Evolutionary conservation across 2,329 filamentous ascomycete species (phyloP), one percentile per base, ranked within the genome.

Genomic region (Penicillium sp.): DNA sequence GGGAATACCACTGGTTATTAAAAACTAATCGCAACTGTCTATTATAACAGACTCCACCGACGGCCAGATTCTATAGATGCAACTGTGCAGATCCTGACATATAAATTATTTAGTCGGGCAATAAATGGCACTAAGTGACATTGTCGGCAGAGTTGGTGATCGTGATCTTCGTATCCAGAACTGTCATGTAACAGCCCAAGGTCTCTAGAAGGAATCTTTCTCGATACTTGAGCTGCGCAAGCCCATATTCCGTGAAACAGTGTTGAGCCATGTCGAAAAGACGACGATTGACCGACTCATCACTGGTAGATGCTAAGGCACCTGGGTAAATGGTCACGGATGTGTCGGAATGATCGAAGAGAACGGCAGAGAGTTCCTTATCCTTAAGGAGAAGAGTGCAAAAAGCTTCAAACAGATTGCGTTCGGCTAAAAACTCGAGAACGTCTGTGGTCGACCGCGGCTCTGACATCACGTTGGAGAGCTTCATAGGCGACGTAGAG

Each of bases 121-220:
- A n/a, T n/a, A n/a, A n/a, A n/a, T n/a, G n/a, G n/a, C n/a, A n/a
- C n/a, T n/a, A n/a, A n/a, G n/a, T n/a, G n/a, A n/a, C n/a, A n/a
- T n/a, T n/a, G n/a, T n/a, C n/a, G n/a, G n/a, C n/a, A n/a, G n/a
- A n/a, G n/a, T n/a, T n/a, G n/a, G n/a, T n/a, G n/a, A n/a, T n/a
- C n/a, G n/a, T n/a, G n/a, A n/a, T n/a, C n/a, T n/a, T n/a, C n/a
- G n/a, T n/a, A n/a, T n/a, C n/a, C n/a, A n/a, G n/a, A n/a, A n/a
- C n/a, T n/a, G 47, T 52, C 52, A 55, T 5, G 18, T 49, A 55
- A 28, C 52, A 48, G 30, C 54, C 54, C 20, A 56, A 26, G 9
- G 20, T 45, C 40, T 56, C 54, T 3, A 51, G 26, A 11, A 56
- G 40, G 20, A 33, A 56, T 38, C 47, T 42, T 18, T 51, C 21